A percentile compares a stretch with the other conserved stretches of the same genome.
Evolutionary conservation across 169 alveolate species (phyloP).

Genomic region (Fabrea salina): DNA sequence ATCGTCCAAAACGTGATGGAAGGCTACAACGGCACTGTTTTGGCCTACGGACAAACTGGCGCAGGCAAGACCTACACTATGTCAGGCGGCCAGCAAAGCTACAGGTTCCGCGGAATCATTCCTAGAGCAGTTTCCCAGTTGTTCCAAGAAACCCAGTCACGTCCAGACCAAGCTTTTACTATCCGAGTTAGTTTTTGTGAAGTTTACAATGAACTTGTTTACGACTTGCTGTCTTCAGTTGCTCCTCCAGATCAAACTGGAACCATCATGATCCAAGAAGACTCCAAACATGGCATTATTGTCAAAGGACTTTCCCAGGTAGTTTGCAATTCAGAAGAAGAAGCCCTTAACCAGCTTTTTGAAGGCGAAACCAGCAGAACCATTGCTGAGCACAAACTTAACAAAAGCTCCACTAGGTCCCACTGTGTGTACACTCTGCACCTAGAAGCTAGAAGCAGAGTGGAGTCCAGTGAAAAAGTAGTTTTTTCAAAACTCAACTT

Average conservation of each 20-base stretch:
- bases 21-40: slow-evolving; percentile 87
- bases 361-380: slow-evolving; percentile 88
- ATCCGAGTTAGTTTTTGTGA: slow-evolving; percentile 83
- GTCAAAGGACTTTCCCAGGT: slow-evolving; percentile 63
- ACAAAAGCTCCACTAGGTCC: slow-evolving; percentile 87
- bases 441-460: slow-evolving; percentile 85
- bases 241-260: slow-evolving; percentile 73
- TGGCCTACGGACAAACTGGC: slow-evolving; percentile 93
- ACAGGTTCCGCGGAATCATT: slow-evolving; percentile 88
- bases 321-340: slow-evolving; percentile 73
- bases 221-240: slow-evolving; percentile 77
- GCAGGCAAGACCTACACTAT: slow-evolving; percentile 94
- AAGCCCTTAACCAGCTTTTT: slow-evolving; percentile 81
- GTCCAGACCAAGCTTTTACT: slow-evolving; percentile 77
- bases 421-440: slow-evolving; percentile 92
- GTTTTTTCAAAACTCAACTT: slow-evolving; percentile 82
- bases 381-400: slow-evolving; percentile 86
- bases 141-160: slow-evolving; percentile 64
- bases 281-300: slow-evolving; percentile 65
- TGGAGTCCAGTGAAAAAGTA: slow-evolving; percentile 85
- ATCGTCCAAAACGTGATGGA: slow-evolving; percentile 78
- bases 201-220: slow-evolving; percentile 88
- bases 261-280: slow-evolving; percentile 71
- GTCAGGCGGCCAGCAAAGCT: slow-evolving; percentile 79
- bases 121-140: slow-evolving; percentile 88